These are phyloP conservation scores for Colletotrichum tanaceti DNA, from an alignment of 2,329 filamentous ascomycete genomes.

Conservation along the genomic window DNA sequence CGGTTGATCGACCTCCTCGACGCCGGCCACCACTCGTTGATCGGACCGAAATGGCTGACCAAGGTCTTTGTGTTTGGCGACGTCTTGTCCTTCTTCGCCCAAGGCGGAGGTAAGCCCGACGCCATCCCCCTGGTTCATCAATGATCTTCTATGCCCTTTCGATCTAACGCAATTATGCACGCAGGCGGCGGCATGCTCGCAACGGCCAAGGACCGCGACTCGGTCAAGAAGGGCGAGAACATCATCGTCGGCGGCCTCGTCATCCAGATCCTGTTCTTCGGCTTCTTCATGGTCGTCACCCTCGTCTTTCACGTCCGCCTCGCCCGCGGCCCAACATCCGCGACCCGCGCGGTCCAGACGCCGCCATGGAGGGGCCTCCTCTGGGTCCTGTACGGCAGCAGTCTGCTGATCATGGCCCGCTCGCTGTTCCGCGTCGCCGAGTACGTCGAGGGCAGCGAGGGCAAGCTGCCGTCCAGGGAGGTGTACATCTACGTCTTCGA, in stretches of 20 bases:
- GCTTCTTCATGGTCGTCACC: slow-evolving; percentile 62
- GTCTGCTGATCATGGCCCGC: slow-evolving; percentile 54
- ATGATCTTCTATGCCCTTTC: no score
- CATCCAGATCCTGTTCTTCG: slow-evolving; percentile 67
- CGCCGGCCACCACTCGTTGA: slow-evolving; percentile 49
- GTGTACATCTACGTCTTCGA: slow-evolving; percentile 54
- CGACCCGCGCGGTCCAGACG: slow-evolving; percentile 40
- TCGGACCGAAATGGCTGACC: slow-evolving; percentile 58
- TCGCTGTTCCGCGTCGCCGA: slow-evolving; percentile 57
- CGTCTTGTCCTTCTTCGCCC: slow-evolving; percentile 62
- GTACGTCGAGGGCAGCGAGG: slow-evolving; percentile 52
- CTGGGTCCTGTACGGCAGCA: slow-evolving; percentile 44
- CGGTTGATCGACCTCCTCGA: slow-evolving; percentile 55
- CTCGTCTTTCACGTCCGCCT: slow-evolving; percentile 58
- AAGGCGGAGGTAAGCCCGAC: slow-evolving; percentile 53
- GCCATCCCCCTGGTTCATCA: no score
- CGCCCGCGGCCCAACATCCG: slow-evolving; percentile 33
- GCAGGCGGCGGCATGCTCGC: slow-evolving; percentile 42
- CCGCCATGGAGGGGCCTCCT: slow-evolving; percentile 50
- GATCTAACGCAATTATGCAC: neutral
- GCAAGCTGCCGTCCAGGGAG: slow-evolving; percentile 51
- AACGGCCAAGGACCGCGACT: slow-evolving; percentile 41
- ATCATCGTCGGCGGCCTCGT: slow-evolving; percentile 65
- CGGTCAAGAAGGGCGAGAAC: slow-evolving; percentile 52
- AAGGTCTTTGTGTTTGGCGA: slow-evolving; percentile 67